A percentile compares a stretch with the other conserved stretches of the same genome.
These are phyloP conservation scores for Starmerella sp. DNA, from an alignment of 805 yeast genomes.

Conservation along the genomic window DNA sequence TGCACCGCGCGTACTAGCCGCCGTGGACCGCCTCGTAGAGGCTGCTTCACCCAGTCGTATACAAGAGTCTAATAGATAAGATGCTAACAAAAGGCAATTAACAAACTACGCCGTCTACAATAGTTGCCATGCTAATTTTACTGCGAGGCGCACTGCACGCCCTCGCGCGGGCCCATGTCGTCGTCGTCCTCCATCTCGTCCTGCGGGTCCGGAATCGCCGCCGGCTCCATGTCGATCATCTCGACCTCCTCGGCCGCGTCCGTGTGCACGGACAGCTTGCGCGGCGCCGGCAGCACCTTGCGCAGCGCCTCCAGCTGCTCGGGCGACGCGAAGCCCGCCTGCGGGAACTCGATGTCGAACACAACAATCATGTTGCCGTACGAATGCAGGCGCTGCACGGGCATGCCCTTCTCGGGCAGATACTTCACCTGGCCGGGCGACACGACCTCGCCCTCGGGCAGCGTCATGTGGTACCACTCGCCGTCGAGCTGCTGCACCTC, in stretches of 20 bases:
- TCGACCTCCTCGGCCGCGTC: constrained; percentile 55
- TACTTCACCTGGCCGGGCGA: constrained; percentile 74
- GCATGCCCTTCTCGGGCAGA: constrained; percentile 94
- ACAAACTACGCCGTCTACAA: constrained; percentile 1
- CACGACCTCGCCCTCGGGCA: constrained; percentile 87
- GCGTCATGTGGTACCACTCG: constrained; percentile 71
- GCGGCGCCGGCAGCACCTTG: constrained; percentile 68
- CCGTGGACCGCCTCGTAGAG: too few species aligned
- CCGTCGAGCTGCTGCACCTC: constrained; percentile 84
- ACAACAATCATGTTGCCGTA: constrained; percentile 77
- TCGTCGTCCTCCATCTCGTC: constrained; percentile 38
- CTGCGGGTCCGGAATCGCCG: constrained; percentile 38
- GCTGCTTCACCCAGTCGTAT: too few species aligned
- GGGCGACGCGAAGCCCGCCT: constrained; percentile 41
- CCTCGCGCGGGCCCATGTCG: constrained; percentile 47
- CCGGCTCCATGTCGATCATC: constrained; percentile 55
- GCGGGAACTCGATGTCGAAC: constrained; percentile 85
- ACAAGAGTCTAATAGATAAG: not conserved
- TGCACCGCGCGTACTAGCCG: too few species aligned
- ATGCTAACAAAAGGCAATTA: not conserved
- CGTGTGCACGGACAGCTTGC: constrained; percentile 31
- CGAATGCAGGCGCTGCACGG: constrained; percentile 77
- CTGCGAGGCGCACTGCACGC: constrained; percentile 93
- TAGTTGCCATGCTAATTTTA: constrained; percentile 29
- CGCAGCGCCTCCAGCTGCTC: constrained; percentile 69